Evolutionary conservation across 208 protist species (phyloP).

Genomic region (Acanthamoeba castellanii): DNA sequence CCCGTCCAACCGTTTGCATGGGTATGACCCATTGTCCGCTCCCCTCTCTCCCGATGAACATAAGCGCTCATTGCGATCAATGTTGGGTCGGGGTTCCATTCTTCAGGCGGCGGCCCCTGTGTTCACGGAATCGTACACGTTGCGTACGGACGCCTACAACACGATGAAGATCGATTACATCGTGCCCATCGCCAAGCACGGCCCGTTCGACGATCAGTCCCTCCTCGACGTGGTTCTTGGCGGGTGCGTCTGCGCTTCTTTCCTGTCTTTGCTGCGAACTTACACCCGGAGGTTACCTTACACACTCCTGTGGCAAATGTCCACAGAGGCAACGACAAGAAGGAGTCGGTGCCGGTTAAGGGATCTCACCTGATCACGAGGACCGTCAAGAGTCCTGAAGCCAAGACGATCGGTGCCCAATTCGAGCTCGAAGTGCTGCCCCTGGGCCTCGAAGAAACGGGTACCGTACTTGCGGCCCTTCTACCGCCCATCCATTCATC

Average conservation of each 20-base stretch:
- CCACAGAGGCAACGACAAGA: background rate
- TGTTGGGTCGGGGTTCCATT: background rate
- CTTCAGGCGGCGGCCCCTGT: background rate
- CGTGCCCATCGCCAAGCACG: background rate
- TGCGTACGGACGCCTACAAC: background rate
- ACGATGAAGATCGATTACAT: constrained; percentile 35
- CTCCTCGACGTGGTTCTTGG: background rate
- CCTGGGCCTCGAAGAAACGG: background rate
- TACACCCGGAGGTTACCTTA: background rate
- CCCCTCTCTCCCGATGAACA: background rate
- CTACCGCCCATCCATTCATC: background rate
- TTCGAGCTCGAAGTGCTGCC: background rate
- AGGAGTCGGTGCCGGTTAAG: background rate
- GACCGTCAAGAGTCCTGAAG: background rate
- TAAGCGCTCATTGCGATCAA: too few relatives aligned
- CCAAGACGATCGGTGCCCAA: background rate
- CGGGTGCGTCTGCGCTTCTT: background rate
- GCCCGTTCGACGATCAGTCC: background rate
- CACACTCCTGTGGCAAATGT: background rate
- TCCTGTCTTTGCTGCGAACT: background rate
- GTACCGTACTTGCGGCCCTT: background rate
- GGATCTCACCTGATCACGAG: background rate
- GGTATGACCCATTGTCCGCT: background rate
- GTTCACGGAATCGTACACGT: constrained; percentile 8
- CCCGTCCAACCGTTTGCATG: constrained; percentile 21